These are phyloP conservation scores for Suillus subaureus DNA, from an alignment of 768 basidiomycete species.

Conservation along the genomic window DNA sequence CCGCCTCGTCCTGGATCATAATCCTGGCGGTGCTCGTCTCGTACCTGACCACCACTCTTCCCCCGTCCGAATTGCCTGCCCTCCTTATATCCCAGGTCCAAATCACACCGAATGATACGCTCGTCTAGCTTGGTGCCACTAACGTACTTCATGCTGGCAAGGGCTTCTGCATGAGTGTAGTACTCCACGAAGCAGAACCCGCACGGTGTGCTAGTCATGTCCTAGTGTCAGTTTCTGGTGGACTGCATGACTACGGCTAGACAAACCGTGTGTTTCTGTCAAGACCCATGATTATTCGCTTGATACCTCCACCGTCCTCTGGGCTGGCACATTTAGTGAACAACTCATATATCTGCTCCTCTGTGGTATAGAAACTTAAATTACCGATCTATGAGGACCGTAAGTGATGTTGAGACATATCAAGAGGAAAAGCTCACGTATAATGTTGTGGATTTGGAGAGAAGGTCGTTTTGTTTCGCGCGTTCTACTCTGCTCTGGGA, in stretches of 20 bases:
- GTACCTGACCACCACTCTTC: constrained; percentile 94
- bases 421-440: constrained; percentile 63
- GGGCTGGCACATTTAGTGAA: constrained; percentile 89
- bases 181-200: constrained; percentile 97
- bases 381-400: constrained; percentile 70
- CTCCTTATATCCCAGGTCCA: constrained; percentile 96
- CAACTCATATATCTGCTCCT: constrained; percentile 94
- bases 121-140: constrained; percentile 99
- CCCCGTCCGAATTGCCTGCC: constrained; percentile 97
- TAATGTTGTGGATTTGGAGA: constrained; percentile 83
- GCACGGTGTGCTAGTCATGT: constrained; percentile 72
- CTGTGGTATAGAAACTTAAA: constrained; percentile 92
- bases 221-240: constrained; percentile 11
- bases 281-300: constrained; percentile 93
- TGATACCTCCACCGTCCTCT: constrained; percentile 88
- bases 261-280: constrained; percentile 83
- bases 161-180: constrained; percentile 91
- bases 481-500: constrained; percentile 83
- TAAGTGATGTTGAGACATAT: constrained; percentile 22
- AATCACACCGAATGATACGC: constrained; percentile 95
- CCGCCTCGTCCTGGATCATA: constrained; percentile 96
- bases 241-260: constrained; percentile 1
- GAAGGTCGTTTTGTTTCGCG: constrained; percentile 75
- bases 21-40: constrained; percentile 96
- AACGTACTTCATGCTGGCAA: constrained; percentile 90